Evolutionary conservation across 2,329 filamentous ascomycete species (phyloP).

Genomic region (Madurella fahalii): DNA sequence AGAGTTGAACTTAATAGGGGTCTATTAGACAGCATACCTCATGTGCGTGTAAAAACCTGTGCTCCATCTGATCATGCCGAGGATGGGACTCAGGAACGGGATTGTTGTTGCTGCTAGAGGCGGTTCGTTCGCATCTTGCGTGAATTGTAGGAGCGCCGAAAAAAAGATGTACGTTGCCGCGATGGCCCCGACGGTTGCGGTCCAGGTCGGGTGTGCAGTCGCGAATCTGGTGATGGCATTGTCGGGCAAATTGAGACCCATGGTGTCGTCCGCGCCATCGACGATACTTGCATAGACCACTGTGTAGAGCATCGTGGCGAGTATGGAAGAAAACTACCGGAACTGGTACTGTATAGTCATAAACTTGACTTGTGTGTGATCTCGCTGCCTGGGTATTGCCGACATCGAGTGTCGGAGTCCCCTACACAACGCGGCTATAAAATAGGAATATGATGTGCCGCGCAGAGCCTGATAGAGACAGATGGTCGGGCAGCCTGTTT

Average conservation of each 20-base stretch:
- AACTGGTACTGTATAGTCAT: no score
- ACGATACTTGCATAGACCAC: no score
- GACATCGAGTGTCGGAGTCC: no score
- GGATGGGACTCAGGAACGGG: slow-evolving; percentile 3
- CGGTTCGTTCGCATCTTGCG: slow-evolving; percentile 3
- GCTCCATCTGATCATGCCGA: slow-evolving; percentile 4
- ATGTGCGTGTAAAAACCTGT: slow-evolving; percentile 2
- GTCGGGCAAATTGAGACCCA: background rate
- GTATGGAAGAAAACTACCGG: no score
- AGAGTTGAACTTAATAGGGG: background rate
- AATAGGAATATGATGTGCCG: no score
- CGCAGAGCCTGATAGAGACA: no score
- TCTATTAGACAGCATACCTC: background rate
- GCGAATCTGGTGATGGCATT: background rate
- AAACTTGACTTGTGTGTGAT: no score
- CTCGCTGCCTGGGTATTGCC: no score
- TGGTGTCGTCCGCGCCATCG: no score
- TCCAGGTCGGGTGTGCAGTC: background rate
- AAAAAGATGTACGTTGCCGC: background rate
- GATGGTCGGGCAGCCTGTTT: no score
- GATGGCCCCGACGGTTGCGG: background rate
- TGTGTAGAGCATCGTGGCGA: no score
- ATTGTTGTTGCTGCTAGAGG: background rate
- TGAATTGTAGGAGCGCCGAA: background rate
- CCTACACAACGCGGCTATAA: no score